These are phyloP conservation scores for Fusarium tuaranense DNA, from an alignment of 2,329 filamentous ascomycete genomes.

Conservation along the genomic window DNA sequence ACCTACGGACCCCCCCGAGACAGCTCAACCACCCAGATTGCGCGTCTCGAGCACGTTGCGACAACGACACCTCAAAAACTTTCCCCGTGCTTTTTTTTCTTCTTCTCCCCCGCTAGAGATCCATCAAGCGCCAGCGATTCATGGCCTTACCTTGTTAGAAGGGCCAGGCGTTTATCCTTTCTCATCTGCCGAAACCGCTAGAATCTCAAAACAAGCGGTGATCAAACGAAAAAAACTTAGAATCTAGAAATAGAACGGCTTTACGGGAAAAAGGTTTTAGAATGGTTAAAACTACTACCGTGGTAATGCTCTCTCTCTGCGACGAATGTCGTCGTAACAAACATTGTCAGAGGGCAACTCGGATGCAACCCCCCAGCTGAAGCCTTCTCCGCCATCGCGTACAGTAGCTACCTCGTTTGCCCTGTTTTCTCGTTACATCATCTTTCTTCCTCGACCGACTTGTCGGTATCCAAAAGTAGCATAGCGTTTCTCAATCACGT, in stretches of 20 bases:
- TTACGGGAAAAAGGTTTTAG: neutral
- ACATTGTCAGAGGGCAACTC: neutral
- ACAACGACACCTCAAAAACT: neutral
- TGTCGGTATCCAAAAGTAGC: slow-evolving; percentile 21
- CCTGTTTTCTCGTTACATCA: neutral
- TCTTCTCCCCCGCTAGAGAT: neutral
- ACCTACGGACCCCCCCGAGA: neutral
- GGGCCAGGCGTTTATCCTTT: neutral
- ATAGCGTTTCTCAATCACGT: neutral
- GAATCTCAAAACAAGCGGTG: neutral
- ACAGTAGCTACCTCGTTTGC: neutral
- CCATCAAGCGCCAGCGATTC: neutral
- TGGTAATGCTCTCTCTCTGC: too few species aligned
- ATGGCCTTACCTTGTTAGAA: neutral
- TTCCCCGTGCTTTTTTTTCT: neutral
- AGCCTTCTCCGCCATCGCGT: neutral
- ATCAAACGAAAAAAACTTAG: neutral
- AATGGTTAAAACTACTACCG: neutral
- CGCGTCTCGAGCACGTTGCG: slow-evolving; percentile 22
- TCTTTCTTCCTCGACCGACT: slow-evolving; percentile 6
- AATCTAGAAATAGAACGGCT: neutral
- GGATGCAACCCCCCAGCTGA: slow-evolving; percentile 3
- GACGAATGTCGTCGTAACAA: slow-evolving; percentile 1
- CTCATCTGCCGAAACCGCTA: neutral
- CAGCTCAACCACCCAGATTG: slow-evolving; percentile 15